These are phyloP conservation scores for Aristolochia fimbriata DNA, from an alignment of 164 flowering plant species.

Conservation along the genomic window DNA sequence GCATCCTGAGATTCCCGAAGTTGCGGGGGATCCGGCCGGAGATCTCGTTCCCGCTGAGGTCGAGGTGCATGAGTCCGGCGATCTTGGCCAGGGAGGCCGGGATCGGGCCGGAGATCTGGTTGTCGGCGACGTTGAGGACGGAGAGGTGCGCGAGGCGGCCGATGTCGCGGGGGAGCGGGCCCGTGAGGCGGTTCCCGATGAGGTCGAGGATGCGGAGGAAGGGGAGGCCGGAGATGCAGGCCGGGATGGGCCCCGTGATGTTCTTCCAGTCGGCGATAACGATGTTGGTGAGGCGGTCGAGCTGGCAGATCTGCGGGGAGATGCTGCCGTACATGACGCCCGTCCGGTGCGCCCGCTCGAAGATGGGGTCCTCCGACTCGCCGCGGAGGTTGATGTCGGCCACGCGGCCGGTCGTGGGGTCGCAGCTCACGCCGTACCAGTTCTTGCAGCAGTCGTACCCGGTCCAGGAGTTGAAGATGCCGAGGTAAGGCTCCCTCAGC, in stretches of 20 bases:
- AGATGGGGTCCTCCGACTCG: conserved; percentile 77
- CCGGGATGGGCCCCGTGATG: conserved; percentile 60
- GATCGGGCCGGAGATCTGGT: conserved; percentile 52
- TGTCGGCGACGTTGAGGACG: conserved; percentile 78
- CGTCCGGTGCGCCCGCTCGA: conserved; percentile 41
- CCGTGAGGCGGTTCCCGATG: conserved; percentile 60
- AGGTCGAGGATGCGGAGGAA: conserved; percentile 60
- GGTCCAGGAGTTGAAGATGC: conserved; percentile 76
- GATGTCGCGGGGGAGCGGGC: conserved; percentile 48
- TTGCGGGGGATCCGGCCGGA: conserved; percentile 45
- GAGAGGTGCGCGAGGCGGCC: conserved; percentile 49
- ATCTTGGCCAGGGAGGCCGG: conserved; percentile 46
- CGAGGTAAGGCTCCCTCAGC: conserved; percentile 53
- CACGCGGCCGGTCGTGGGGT: conserved; percentile 44
- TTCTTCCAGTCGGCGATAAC: conserved; percentile 58
- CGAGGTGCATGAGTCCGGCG: conserved; percentile 56
- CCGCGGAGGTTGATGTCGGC: conserved; percentile 80
- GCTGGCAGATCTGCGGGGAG: conserved; percentile 63
- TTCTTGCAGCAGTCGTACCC: conserved; percentile 68
- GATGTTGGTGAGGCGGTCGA: conserved; percentile 49
- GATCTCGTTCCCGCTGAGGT: conserved; percentile 55
- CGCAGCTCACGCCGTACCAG: conserved; percentile 89
- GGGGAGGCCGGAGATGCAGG: conserved; percentile 45
- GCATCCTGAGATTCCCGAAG: conserved; percentile 48
- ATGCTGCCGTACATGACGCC: conserved; percentile 80